Evolutionary conservation across 2,329 filamentous ascomycete genomes (phyloP).

Genomic region (Fusarium illudens): DNA sequence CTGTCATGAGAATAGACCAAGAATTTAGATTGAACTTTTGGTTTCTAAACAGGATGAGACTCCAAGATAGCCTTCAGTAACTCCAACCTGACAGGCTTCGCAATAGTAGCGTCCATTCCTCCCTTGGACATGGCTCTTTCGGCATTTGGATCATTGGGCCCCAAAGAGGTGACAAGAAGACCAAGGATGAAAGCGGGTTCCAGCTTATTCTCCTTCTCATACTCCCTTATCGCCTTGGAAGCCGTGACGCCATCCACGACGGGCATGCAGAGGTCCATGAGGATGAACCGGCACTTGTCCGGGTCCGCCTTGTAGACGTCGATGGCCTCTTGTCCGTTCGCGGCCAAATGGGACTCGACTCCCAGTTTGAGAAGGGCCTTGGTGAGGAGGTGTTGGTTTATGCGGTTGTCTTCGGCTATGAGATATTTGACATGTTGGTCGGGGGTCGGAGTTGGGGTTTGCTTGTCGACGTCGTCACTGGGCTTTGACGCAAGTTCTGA

Average conservation of each 20-base stretch:
- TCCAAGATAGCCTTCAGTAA: neutral
- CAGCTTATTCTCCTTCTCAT: neutral
- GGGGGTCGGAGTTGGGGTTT: neutral
- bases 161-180: neutral
- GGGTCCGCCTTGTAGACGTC: slow-evolving; percentile 3
- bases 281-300: neutral
- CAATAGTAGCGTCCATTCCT: neutral
- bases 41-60: neutral
- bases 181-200: neutral
- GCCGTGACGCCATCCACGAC: slow-evolving; percentile 8
- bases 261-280: slow-evolving; percentile 13
- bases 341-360: neutral
- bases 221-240: neutral
- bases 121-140: neutral
- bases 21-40: too few relatives aligned
- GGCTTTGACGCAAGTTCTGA: neutral
- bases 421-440: neutral
- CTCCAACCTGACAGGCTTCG: neutral
- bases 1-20: too few relatives aligned
- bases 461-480: neutral
- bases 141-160: neutral
- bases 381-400: neutral
- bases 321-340: slow-evolving; percentile 9
- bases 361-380: neutral
- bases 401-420: slow-evolving; percentile 10